Conservation (phyloP, 2,329 filamentous ascomycete species). For the Fusarium verrucosum region DNA sequence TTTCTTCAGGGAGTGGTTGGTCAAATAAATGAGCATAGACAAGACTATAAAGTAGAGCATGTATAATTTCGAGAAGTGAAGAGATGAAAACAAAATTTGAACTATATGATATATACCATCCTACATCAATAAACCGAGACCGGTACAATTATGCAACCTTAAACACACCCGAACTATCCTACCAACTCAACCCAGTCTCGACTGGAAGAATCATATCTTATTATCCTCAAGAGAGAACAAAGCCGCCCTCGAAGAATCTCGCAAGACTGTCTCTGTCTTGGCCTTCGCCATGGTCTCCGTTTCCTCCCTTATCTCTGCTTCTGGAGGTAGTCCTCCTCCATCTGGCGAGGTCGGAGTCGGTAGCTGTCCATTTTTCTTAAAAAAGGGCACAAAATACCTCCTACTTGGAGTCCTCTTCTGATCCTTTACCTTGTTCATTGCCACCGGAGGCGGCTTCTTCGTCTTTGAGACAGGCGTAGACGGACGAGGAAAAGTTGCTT, state of each 20-base stretch:
- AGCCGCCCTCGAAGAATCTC: constrained; percentile 18
- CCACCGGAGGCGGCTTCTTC: neutral
- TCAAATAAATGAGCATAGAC: no score
- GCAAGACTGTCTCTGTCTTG: constrained; percentile 11
- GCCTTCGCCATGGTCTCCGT: neutral
- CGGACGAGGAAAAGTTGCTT: neutral
- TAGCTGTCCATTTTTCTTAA: constrained; percentile 24
- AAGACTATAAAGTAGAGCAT: no score
- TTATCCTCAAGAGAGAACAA: constrained; percentile 31
- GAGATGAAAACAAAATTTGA: no score
- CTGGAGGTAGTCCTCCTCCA: neutral
- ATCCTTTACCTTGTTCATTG: neutral
- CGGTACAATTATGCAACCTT: neutral
- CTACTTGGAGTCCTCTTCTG: constrained; percentile 7
- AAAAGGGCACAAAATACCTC: constrained; percentile 36
- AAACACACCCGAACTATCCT: neutral
- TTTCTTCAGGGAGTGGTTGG: no score
- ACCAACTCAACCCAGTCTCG: neutral
- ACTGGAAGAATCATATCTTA: constrained; percentile 20
- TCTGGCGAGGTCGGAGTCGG: constrained; percentile 26
- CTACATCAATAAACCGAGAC: neutral
- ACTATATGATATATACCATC: no score
- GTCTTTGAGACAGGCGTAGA: neutral
- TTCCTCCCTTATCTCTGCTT: neutral
- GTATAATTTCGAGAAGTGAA: no score